Evolutionary conservation across 169 alveolate species (phyloP).

Genomic region (Eimeria sp.): DNA sequence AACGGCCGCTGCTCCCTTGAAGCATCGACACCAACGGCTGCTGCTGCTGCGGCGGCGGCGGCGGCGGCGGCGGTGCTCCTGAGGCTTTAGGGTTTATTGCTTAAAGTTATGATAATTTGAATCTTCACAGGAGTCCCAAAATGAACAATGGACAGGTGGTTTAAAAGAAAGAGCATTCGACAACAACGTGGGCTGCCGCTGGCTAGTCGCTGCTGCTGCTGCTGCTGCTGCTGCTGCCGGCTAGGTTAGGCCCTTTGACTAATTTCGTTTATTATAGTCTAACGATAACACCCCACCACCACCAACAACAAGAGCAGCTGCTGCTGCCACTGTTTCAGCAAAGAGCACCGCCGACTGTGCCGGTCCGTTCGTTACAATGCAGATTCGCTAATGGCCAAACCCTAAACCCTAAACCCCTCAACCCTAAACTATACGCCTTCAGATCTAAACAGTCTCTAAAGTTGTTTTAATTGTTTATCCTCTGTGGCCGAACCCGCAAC

Average conservation of each 20-base stretch:
- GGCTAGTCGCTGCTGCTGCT: not conserved
- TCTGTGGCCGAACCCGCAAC: too few relatives aligned
- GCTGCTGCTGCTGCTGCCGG: constrained; percentile 16
- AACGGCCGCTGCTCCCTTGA: too few relatives aligned
- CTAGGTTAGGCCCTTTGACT: not conserved
- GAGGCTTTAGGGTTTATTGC: not conserved
- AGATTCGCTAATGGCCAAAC: too few relatives aligned
- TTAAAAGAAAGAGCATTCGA: not conserved
- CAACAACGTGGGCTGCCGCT: not conserved
- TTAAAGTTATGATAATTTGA: not conserved
- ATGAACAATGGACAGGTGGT: not conserved
- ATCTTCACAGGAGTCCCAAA: not conserved
- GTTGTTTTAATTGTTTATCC: too few relatives aligned
- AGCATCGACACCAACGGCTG: not conserved
- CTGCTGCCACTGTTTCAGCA: not conserved
- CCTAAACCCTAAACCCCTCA: too few relatives aligned
- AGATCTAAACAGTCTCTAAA: too few relatives aligned
- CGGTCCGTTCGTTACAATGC: too few relatives aligned
- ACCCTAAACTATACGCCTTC: too few relatives aligned
- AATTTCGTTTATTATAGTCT: not conserved
- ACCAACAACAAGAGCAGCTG: not conserved
- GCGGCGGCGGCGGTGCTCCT: not conserved
- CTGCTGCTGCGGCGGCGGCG: not conserved
- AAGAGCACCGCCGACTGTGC: too few relatives aligned
- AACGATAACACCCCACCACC: not conserved